Evolutionary conservation across 768 basidiomycete genomes (phyloP).

Genomic region (Boletus vermiculosoides): DNA sequence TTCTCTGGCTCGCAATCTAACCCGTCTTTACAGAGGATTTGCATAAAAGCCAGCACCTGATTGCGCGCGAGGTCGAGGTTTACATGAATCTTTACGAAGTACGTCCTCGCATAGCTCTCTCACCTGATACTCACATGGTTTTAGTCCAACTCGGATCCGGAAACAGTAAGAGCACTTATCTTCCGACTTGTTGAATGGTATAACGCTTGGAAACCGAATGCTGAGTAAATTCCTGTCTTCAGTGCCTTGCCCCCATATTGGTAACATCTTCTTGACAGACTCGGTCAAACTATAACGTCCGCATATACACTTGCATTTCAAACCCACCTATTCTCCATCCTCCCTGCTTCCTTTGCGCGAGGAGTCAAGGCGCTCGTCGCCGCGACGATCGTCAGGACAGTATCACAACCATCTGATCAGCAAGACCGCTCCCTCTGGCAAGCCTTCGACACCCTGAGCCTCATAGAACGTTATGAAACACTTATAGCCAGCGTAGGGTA

Average conservation of each 20-base stretch:
- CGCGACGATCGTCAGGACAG: conserved; percentile 44
- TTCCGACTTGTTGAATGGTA: conserved; percentile 69
- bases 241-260: background rate
- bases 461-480: conserved; percentile 80
- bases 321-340: conserved; percentile 67
- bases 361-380: conserved; percentile 70
- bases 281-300: conserved; percentile 57
- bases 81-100: conserved; percentile 68
- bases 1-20: background rate
- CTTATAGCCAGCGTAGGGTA: conserved; percentile 84
- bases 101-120: conserved; percentile 5
- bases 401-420: conserved; percentile 26
- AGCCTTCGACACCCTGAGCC: conserved; percentile 65
- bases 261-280: conserved; percentile 37
- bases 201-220: conserved; percentile 66
- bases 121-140: background rate
- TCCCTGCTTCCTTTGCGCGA: conserved; percentile 64
- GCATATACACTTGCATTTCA: conserved; percentile 71
- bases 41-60: conserved; percentile 54
- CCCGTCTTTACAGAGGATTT: conserved; percentile 51
- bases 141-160: conserved; percentile 48
- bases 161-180: conserved; percentile 53
- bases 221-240: conserved; percentile 47
- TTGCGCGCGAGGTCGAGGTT: conserved; percentile 56
- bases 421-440: conserved; percentile 47